These are phyloP conservation scores for Chaetomiaceae sp. DNA, from an alignment of 2,329 filamentous ascomycete genomes.

Conservation along the genomic window DNA sequence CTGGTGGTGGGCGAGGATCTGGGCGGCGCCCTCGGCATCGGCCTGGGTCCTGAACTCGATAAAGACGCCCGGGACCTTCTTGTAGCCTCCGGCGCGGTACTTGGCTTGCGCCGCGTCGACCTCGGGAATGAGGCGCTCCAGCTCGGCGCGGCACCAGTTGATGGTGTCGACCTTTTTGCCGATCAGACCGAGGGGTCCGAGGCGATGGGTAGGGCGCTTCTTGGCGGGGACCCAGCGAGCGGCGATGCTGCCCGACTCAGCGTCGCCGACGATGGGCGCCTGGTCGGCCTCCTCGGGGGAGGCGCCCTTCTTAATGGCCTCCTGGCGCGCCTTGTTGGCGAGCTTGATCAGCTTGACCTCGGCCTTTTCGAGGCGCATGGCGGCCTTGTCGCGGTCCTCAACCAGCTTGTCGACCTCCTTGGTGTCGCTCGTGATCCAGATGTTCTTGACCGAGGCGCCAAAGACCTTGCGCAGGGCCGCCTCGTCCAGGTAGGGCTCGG, in stretches of 20 bases:
- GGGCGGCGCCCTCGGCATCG: slow-evolving; percentile 80
- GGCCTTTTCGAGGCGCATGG: slow-evolving; percentile 77
- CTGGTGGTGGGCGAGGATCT: slow-evolving; percentile 81
- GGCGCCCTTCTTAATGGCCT: slow-evolving; percentile 60
- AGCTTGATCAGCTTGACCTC: slow-evolving; percentile 81
- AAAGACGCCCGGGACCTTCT: slow-evolving; percentile 73
- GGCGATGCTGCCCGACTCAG: slow-evolving; percentile 66
- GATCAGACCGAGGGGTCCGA: slow-evolving; percentile 64
- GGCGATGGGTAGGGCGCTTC: slow-evolving; percentile 70
- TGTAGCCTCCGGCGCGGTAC: slow-evolving; percentile 61
- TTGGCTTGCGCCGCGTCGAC: slow-evolving; percentile 64
- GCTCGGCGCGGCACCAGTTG: slow-evolving; percentile 76
- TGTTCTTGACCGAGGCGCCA: slow-evolving; percentile 71
- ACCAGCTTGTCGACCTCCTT: slow-evolving; percentile 76
- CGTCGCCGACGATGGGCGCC: slow-evolving; percentile 50
- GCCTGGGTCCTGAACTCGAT: slow-evolving; percentile 82
- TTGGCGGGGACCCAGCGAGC: slow-evolving; percentile 70
- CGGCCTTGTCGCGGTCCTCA: slow-evolving; percentile 72
- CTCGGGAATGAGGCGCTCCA: slow-evolving; percentile 69
- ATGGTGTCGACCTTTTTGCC: slow-evolving; percentile 94
- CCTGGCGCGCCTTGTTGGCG: slow-evolving; percentile 68
- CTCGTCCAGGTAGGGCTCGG: slow-evolving; percentile 71
- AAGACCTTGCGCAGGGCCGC: slow-evolving; percentile 75
- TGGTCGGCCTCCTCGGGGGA: slow-evolving; percentile 36
- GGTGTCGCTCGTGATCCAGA: slow-evolving; percentile 80